phyloP scores from a whole-genome alignment of 1,284 basidiomycete genomes.

The Cutaneotrichosporon dermatis region DNA sequence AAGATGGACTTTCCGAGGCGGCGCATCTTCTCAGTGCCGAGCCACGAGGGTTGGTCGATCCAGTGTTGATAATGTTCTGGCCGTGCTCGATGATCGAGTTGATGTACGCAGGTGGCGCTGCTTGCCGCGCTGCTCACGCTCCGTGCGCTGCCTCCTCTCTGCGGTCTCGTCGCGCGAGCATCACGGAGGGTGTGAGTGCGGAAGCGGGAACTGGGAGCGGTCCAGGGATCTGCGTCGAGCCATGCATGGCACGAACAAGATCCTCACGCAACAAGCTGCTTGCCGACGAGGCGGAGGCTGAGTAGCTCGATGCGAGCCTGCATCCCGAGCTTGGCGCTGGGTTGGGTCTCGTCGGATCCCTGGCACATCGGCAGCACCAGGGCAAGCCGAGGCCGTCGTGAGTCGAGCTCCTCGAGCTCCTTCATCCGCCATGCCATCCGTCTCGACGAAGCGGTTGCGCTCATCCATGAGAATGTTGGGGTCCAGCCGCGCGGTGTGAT shows the following conservation, averaged over 20 bases:
- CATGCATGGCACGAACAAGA: slow-evolving; percentile 79
- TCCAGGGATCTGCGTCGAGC: slow-evolving; percentile 88
- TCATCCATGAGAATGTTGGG: slow-evolving; percentile 86
- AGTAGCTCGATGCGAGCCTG: slow-evolving; percentile 93
- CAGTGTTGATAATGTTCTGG: slow-evolving; percentile 61
- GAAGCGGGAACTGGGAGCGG: slow-evolving; percentile 81
- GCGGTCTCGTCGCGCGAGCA: slow-evolving; percentile 87
- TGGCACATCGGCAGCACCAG: slow-evolving; percentile 56
- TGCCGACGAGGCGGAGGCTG: slow-evolving; percentile 80
- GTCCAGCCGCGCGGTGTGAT: slow-evolving; percentile 90
- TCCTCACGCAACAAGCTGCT: slow-evolving; percentile 80
- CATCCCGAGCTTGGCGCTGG: slow-evolving; percentile 55
- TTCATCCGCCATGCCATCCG: slow-evolving; percentile 83
- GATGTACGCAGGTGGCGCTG: slow-evolving; percentile 96
- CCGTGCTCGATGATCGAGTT: slow-evolving; percentile 83
- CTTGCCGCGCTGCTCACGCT: slow-evolving; percentile 89
- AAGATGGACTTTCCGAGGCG: slow-evolving; percentile 51
- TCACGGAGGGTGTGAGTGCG: slow-evolving; percentile 86
- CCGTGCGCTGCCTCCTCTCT: slow-evolving; percentile 85
- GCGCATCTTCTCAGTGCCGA: slow-evolving; percentile 41
- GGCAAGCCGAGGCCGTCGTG: slow-evolving; percentile 71
- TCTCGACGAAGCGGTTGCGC: slow-evolving; percentile 84
- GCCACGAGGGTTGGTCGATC: slow-evolving; percentile 46
- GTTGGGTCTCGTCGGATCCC: slow-evolving; percentile 51
- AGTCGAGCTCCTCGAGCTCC: slow-evolving; percentile 78